Percentiles rank a stretch among this genome's conserved stretches.
Evolutionary conservation across 805 yeast species (phyloP).

Genomic region (Nakazawaea ernobii): DNA sequence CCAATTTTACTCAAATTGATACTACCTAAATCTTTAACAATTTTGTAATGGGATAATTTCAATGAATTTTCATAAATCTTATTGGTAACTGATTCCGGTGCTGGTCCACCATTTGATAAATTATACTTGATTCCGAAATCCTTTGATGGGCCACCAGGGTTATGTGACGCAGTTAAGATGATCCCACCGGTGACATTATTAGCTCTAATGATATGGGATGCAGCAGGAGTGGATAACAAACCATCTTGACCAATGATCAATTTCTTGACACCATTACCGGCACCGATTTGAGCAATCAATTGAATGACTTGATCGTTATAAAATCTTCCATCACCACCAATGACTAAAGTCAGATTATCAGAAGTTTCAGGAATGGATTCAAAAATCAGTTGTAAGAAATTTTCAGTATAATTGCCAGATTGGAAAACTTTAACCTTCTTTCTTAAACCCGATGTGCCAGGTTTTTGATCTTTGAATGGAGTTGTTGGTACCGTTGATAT

Average conservation of each 20-base stretch:
- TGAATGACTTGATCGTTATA: constrained; percentile 81
- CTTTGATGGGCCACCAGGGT: constrained; percentile 92
- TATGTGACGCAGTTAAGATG: constrained; percentile 92
- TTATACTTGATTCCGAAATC: constrained; percentile 96
- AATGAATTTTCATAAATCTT: constrained; percentile 71
- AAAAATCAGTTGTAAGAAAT: constrained; percentile 83
- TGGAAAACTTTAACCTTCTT: constrained; percentile 86
- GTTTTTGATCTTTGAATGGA: constrained; percentile 87
- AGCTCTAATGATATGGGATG: constrained; percentile 82
- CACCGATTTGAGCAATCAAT: constrained; percentile 74
- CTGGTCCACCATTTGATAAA: constrained; percentile 95
- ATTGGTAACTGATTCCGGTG: constrained; percentile 92
- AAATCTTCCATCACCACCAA: constrained; percentile 97
- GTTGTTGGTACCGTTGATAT: constrained; percentile 48
- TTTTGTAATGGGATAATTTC: constrained; percentile 53
- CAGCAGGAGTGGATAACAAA: constrained; percentile 90
- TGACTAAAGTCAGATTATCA: constrained; percentile 66
- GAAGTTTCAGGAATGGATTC: constrained; percentile 90
- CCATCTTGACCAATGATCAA: constrained; percentile 86
- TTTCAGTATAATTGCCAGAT: constrained; percentile 77
- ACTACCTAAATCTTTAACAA: constrained; percentile 41
- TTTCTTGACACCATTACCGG: constrained; percentile 86
- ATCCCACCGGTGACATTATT: constrained; percentile 84
- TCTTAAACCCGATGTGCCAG: constrained; percentile 96
- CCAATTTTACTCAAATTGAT: constrained; percentile 64